Percentiles rank a stretch among this genome's conserved stretches.
These are phyloP conservation scores for Gaultheria prostrata DNA, from an alignment of 148 eudicot genomes.

Conservation along the genomic window DNA sequence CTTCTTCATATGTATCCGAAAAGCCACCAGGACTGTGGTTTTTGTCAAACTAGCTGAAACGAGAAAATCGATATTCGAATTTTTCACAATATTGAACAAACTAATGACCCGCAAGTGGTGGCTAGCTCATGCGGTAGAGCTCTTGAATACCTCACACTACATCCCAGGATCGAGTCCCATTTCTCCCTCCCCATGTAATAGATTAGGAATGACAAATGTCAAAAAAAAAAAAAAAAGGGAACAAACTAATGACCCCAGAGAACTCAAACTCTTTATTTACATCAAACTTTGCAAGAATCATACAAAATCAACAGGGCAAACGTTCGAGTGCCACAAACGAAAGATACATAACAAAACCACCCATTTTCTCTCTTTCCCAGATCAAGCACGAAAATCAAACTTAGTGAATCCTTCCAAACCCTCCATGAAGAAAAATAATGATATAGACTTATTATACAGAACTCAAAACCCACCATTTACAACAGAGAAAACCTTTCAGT, in stretches of 20 bases:
- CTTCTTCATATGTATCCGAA: not conserved
- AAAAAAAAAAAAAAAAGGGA: no score
- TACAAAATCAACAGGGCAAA: not conserved
- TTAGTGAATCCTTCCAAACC: not conserved
- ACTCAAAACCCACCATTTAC: conserved; percentile 23
- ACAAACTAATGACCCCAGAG: not conserved
- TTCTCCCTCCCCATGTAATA: no score
- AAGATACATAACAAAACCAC: conserved; percentile 5
- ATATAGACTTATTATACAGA: conserved; percentile 7
- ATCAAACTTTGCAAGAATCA: conserved; percentile 4
- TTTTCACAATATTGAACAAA: not conserved
- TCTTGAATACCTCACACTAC: no score
- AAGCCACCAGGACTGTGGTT: not conserved
- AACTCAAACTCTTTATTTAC: not conserved
- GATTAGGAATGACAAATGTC: no score
- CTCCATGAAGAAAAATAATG: not conserved
- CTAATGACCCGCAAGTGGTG: not conserved
- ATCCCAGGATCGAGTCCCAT: no score
- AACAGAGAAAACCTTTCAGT: conserved; percentile 1
- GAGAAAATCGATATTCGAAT: not conserved
- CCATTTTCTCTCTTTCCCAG: conserved; percentile 1
- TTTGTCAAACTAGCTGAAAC: not conserved
- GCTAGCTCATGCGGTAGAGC: no score
- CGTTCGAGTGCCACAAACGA: not conserved
- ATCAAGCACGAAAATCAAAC: not conserved